Evolutionary conservation across 306 rosid genomes (phyloP).

Genomic region (Lupinus albus): DNA sequence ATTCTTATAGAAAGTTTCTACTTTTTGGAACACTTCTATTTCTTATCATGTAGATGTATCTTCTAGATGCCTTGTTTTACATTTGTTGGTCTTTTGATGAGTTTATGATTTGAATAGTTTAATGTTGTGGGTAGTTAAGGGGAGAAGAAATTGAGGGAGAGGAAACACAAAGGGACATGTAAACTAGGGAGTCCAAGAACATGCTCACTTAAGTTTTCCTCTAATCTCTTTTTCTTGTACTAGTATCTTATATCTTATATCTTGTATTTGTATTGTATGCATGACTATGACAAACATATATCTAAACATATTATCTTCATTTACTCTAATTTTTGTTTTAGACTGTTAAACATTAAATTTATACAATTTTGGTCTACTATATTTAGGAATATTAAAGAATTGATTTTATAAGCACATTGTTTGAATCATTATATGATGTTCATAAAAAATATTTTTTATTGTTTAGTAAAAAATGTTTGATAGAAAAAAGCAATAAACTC

Average conservation of each 20-base stretch:
- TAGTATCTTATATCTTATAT: too few species aligned
- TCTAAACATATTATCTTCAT: background rate
- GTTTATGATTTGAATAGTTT: constrained; percentile 17
- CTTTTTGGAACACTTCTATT: constrained; percentile 32
- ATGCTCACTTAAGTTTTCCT: background rate
- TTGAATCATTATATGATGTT: background rate
- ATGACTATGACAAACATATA: background rate
- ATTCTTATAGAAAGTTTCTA: background rate
- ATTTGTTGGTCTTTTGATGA: constrained; percentile 7
- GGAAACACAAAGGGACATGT: background rate
- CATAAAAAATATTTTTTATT: background rate
- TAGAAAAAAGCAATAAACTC: background rate
- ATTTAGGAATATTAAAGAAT: background rate
- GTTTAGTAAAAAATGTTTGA: background rate
- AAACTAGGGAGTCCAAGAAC: background rate
- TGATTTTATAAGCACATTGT: background rate
- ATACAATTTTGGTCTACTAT: too few species aligned
- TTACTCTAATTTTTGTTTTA: background rate
- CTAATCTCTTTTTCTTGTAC: background rate
- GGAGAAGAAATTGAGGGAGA: constrained; percentile 8
- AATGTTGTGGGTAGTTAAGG: constrained; percentile 19
- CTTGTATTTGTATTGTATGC: background rate
- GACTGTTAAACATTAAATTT: background rate
- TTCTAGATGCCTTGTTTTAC: constrained; percentile 31
- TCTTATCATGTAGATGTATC: constrained; percentile 18